A percentile compares a stretch with the other conserved stretches of the same genome.
These are phyloP conservation scores for Monilinia laxa DNA, from an alignment of 2,329 filamentous ascomycete species.

Conservation along the genomic window DNA sequence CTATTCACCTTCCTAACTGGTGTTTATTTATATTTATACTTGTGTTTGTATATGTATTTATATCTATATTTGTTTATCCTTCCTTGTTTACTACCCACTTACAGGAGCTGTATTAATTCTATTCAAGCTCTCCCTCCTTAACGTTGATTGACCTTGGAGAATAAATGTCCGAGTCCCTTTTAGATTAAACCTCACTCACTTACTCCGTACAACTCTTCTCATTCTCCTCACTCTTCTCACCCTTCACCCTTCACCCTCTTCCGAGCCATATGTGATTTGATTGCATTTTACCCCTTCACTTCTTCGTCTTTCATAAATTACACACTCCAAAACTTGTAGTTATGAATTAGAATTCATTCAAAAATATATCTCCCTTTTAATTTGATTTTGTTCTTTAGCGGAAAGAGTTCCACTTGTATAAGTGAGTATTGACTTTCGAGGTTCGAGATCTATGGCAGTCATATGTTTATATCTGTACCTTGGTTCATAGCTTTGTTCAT, in stretches of 20 bases:
- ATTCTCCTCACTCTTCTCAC: neutral
- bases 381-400: slow-evolving; percentile 34
- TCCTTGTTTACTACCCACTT: too few species aligned
- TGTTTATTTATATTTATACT: too few species aligned
- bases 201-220: neutral
- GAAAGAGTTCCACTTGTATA: slow-evolving; percentile 33
- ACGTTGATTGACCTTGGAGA: too few species aligned
- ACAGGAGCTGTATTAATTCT: neutral
- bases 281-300: neutral
- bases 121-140: neutral
- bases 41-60: too few species aligned
- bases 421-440: slow-evolving; percentile 24
- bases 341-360: slow-evolving; percentile 13
- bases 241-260: neutral
- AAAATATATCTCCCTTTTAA: slow-evolving; percentile 27
- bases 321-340: neutral
- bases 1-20: too few species aligned
- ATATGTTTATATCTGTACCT: neutral
- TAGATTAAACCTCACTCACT: slow-evolving; percentile 1
- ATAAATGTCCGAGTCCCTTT: slow-evolving; percentile 11
- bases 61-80: too few species aligned
- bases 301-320: neutral
- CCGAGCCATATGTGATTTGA: neutral
- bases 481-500: neutral
- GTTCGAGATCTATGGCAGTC: too few species aligned